These are phyloP conservation scores for Pseudogymnoascus sp. DNA, from an alignment of 2,329 filamentous ascomycete genomes.

Conservation along the genomic window DNA sequence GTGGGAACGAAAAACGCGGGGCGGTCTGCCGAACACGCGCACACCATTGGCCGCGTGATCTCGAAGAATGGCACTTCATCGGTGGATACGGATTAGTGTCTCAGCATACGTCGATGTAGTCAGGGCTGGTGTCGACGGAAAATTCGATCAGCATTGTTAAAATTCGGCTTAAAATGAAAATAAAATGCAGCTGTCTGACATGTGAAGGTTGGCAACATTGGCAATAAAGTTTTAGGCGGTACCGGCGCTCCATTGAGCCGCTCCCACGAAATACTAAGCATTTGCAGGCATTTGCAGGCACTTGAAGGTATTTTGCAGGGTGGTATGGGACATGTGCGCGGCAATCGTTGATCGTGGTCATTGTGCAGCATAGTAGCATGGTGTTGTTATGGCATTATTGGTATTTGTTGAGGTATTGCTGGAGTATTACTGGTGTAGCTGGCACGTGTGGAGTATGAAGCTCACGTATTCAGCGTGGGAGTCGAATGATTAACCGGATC, in stretches of 20 bases:
- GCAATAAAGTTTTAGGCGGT: neutral
- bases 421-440: neutral
- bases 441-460: neutral
- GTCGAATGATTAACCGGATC: neutral
- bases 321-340: neutral
- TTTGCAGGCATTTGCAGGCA: neutral
- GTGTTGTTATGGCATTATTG: neutral
- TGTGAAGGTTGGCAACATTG: neutral
- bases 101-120: neutral
- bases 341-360: neutral
- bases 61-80: neutral
- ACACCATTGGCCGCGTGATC: neutral
- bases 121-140: neutral
- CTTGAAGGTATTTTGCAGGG: neutral
- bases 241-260: neutral
- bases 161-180: neutral
- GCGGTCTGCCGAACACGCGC: neutral
- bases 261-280: neutral
- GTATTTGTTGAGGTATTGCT: neutral
- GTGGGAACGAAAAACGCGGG: constrained; percentile 1
- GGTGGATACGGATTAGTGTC: neutral
- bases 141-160: neutral
- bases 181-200: neutral
- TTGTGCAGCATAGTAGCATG: neutral
- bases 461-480: neutral